Base-by-base conservation (phyloP, 2,329 filamentous ascomycete species). In the Sarocladium kiliense region DNA sequence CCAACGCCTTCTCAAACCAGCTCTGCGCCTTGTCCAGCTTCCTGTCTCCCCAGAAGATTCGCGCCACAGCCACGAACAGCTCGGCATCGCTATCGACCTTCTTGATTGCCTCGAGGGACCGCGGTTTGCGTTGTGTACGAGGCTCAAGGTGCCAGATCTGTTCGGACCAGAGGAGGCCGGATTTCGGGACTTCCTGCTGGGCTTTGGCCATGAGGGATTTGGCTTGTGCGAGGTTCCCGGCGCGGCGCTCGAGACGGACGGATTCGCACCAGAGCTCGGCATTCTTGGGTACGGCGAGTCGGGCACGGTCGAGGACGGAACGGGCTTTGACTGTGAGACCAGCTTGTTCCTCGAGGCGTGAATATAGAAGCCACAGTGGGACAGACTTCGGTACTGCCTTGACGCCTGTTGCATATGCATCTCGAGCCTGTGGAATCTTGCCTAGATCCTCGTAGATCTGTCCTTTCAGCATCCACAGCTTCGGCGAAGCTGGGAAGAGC, bases 381-480 rank as follows among this genome's bases (percentile, higher is more conserved):
- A 96, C 87, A 1, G 91, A 93, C 59, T 86, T 85, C 2, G 92
- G 85, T 55, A 91, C 93, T 0, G 90, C 89, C 65, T 94, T 88
- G 39, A 93, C 95, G 34, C 94, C 94, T 3, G 89, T 87, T 57
- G 83, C 84, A 71, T 94, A 97, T 0, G 93, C 91, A 68, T 97
- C 91, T 47, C 94, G 85, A 2, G 94, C 94, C 70, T 94, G 89
- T 0, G 88, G 86, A 14, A 88, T 74, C 73, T 91, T 91, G 63
- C 82, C 86, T 47, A 91, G 80, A 42, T 86, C 81, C 66, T 97
- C 89, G 77, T 99, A 99, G 59, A 97, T 94, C 68, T 99, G 94
- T 0, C 95, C 94, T 73, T 99, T 99, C 77, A 96, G 89, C 89
- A 97, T 97, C 87, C 93, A 97, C 23, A 99, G 79, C 72, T 97